These are phyloP conservation scores for Nemania sp. DNA, from an alignment of 2,329 filamentous ascomycete genomes.

Conservation along the genomic window DNA sequence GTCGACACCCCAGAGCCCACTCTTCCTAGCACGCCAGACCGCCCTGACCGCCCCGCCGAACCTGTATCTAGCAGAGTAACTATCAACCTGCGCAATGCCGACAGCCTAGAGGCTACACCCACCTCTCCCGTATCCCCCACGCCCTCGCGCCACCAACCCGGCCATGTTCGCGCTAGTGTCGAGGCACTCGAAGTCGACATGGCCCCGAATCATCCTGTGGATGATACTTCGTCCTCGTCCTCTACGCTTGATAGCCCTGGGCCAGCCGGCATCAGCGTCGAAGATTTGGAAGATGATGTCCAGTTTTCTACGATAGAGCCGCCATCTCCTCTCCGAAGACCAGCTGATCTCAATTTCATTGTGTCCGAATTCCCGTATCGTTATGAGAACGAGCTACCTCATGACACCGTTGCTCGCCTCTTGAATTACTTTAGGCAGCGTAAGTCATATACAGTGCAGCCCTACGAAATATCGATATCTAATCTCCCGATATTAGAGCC, in stretches of 20 bases:
- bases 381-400: constrained; percentile 44
- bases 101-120: constrained; percentile 55
- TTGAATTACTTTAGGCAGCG: constrained; percentile 47
- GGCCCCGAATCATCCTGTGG: constrained; percentile 44
- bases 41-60: constrained; percentile 50
- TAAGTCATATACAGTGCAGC: constrained; percentile 35
- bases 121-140: constrained; percentile 60
- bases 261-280: constrained; percentile 57
- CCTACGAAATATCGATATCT: constrained; percentile 27
- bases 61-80: constrained; percentile 69
- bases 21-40: constrained; percentile 57
- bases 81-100: constrained; percentile 67
- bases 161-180: constrained; percentile 59
- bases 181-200: constrained; percentile 59
- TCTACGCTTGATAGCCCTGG: constrained; percentile 59
- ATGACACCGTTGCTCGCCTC: constrained; percentile 48
- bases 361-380: constrained; percentile 51
- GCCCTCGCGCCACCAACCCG: constrained; percentile 42
- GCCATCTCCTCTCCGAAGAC: constrained; percentile 42
- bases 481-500: constrained; percentile 52
- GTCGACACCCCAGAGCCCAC: constrained; percentile 55
- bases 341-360: constrained; percentile 38
- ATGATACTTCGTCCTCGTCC: constrained; percentile 53
- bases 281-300: constrained; percentile 52
- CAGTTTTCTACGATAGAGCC: constrained; percentile 52